Evolutionary conservation across 2,329 filamentous ascomycete genomes (phyloP).

Genomic region (Alternaria hordeiaustralica): DNA sequence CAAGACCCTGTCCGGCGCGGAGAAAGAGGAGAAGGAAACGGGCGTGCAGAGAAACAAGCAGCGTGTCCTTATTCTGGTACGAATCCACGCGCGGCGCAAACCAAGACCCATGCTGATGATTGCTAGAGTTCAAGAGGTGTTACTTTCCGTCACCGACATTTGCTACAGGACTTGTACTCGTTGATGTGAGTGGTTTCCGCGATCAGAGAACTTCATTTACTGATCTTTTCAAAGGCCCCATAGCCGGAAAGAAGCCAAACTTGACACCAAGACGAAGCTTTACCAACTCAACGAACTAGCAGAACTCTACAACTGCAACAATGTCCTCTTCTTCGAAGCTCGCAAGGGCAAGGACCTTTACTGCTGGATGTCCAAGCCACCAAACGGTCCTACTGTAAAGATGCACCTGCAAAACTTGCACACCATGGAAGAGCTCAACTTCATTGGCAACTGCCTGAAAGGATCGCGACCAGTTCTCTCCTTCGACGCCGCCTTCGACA

Average conservation of each 20-base stretch:
- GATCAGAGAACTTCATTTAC: background rate
- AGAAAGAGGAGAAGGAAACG: constrained; percentile 45
- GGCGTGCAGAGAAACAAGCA: constrained; percentile 53
- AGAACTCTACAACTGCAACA: constrained; percentile 91
- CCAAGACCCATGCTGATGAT: constrained; percentile 22
- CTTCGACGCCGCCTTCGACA: constrained; percentile 88
- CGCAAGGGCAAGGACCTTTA: constrained; percentile 95
- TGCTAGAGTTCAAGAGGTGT: constrained; percentile 80
- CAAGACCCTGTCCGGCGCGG: constrained; percentile 58
- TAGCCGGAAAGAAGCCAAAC: constrained; percentile 91
- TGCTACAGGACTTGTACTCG: constrained; percentile 85
- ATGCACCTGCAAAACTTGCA: constrained; percentile 87
- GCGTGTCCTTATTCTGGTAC: constrained; percentile 77
- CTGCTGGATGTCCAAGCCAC: constrained; percentile 89
- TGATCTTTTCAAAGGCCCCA: constrained; percentile 64
- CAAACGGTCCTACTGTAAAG: constrained; percentile 78
- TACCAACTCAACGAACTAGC: constrained; percentile 52
- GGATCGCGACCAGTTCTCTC: constrained; percentile 89
- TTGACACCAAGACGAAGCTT: constrained; percentile 92
- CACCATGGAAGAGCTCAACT: constrained; percentile 96
- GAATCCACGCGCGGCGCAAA: constrained; percentile 1
- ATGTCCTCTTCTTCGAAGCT: constrained; percentile 93
- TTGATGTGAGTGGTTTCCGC: constrained; percentile 64
- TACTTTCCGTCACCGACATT: constrained; percentile 91
- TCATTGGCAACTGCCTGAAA: constrained; percentile 95